Percentiles rank a stretch among this genome's conserved stretches.
These are phyloP conservation scores for Hygrophorus russula DNA, from an alignment of 768 basidiomycete species.

Conservation along the genomic window DNA sequence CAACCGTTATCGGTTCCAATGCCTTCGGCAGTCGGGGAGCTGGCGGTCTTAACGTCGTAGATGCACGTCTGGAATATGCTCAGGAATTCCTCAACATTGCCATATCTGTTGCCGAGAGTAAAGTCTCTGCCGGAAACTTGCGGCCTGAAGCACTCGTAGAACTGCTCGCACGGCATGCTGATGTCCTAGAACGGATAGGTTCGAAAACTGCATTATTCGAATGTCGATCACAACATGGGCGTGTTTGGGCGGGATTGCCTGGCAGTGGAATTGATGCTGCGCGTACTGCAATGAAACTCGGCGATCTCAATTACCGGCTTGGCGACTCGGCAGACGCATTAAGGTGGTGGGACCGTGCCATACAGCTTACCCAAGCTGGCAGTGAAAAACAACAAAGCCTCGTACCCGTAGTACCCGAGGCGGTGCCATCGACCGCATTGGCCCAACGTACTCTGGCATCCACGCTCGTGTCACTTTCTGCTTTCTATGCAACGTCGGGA, in stretches of 20 bases:
- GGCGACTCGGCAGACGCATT: slow-evolving; percentile 43
- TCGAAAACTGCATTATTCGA: slow-evolving; percentile 31
- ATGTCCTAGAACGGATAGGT: slow-evolving; percentile 52
- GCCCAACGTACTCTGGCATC: slow-evolving; percentile 53
- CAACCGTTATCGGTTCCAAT: slow-evolving; percentile 26
- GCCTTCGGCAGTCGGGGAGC: slow-evolving; percentile 22
- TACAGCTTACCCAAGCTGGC: slow-evolving; percentile 32
- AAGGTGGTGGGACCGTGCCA: slow-evolving; percentile 57
- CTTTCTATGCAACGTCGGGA: slow-evolving; percentile 51
- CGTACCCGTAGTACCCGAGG: slow-evolving; percentile 21
- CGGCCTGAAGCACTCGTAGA: slow-evolving; percentile 40
- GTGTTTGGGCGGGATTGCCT: slow-evolving; percentile 39
- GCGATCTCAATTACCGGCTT: slow-evolving; percentile 49
- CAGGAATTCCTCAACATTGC: slow-evolving; percentile 43
- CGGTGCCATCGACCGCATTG: slow-evolving; percentile 42
- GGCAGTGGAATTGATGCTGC: slow-evolving; percentile 33
- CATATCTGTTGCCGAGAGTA: slow-evolving; percentile 32
- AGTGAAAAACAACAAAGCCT: slow-evolving; percentile 11
- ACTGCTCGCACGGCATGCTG: slow-evolving; percentile 45
- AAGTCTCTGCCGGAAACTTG: slow-evolving; percentile 25
- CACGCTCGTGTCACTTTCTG: slow-evolving; percentile 60
- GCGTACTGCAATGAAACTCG: slow-evolving; percentile 53
- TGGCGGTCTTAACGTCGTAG: slow-evolving; percentile 32
- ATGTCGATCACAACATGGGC: slow-evolving; percentile 46
- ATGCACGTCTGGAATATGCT: slow-evolving; percentile 43